Conservation (phyloP, 495 filamentous ascomycete genomes). For the Acidomyces sp. region DNA sequence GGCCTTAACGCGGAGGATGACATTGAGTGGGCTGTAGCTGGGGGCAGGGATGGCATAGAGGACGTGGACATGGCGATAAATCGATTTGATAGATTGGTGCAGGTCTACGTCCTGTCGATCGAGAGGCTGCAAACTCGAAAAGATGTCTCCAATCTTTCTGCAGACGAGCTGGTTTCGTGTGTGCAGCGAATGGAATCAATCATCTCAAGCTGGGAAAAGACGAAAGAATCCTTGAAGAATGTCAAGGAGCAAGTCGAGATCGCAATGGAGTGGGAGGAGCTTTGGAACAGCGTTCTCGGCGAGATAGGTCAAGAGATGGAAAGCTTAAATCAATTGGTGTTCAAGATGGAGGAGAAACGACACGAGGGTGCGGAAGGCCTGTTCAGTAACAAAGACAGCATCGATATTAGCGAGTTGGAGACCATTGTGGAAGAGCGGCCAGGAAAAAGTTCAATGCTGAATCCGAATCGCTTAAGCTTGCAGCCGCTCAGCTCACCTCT, state of each 20-base stretch:
- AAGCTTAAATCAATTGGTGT: slow-evolving; percentile 65
- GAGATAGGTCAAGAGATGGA: slow-evolving; percentile 89
- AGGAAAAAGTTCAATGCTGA: slow-evolving; percentile 35
- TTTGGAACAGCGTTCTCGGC: slow-evolving; percentile 85
- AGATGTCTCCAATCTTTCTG: slow-evolving; percentile 57
- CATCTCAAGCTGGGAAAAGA: slow-evolving; percentile 67
- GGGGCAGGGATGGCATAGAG: slow-evolving; percentile 73
- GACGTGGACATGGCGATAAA: slow-evolving; percentile 79
- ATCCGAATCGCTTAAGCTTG: slow-evolving; percentile 54
- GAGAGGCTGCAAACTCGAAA: slow-evolving; percentile 71
- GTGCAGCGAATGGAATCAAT: slow-evolving; percentile 81
- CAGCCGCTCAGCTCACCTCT: slow-evolving; percentile 41
- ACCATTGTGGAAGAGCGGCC: slow-evolving; percentile 88
- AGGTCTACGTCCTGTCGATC: slow-evolving; percentile 80
- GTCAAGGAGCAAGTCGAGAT: slow-evolving; percentile 87
- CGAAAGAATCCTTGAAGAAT: slow-evolving; percentile 56
- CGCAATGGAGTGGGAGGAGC: slow-evolving; percentile 97
- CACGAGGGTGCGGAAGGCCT: slow-evolving; percentile 50
- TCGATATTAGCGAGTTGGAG: slow-evolving; percentile 83
- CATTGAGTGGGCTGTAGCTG: slow-evolving; percentile 92
- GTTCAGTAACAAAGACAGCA: slow-evolving; percentile 32
- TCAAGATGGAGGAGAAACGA: slow-evolving; percentile 91
- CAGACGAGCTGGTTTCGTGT: slow-evolving; percentile 53
- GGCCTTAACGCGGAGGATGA: slow-evolving; percentile 89
- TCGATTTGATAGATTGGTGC: slow-evolving; percentile 73